Evolutionary conservation across 257 asterid species (phyloP).

Genomic region (Penstemon davidsonii): DNA sequence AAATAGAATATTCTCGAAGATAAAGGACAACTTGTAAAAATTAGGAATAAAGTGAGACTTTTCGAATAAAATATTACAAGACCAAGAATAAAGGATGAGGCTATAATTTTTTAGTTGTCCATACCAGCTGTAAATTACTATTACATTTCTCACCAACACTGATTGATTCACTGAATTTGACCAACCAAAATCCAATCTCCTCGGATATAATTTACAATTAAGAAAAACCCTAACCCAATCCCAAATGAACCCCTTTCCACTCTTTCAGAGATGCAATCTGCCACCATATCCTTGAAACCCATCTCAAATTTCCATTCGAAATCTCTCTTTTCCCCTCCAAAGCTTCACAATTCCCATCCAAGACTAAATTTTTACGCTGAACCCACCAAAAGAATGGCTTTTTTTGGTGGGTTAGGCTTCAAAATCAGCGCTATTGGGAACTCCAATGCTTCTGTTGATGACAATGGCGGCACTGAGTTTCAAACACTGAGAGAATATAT

Average conservation of each 20-base stretch:
- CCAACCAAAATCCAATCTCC: neutral
- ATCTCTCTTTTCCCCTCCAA: conserved; percentile 34
- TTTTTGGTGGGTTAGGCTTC: conserved; percentile 39
- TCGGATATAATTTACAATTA: conserved; percentile 16
- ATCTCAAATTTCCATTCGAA: conserved; percentile 40
- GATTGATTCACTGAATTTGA: neutral
- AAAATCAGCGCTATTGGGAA: conserved; percentile 41
- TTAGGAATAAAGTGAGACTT: too few species aligned
- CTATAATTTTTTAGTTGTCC: too few species aligned
- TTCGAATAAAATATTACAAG: too few species aligned
- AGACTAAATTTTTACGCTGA: conserved; percentile 27
- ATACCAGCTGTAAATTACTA: too few species aligned
- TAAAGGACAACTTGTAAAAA: too few species aligned
- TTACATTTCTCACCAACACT: too few species aligned
- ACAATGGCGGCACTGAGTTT: conserved; percentile 34
- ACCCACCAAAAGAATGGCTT: conserved; percentile 42
- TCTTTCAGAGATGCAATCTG: conserved; percentile 49
- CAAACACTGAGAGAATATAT: conserved; percentile 70
- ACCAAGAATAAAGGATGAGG: too few species aligned
- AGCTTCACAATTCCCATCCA: conserved; percentile 30
- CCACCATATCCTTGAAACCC: conserved; percentile 36
- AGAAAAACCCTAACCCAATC: conserved; percentile 24
- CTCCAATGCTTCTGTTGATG: conserved; percentile 22
- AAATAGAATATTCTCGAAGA: too few species aligned
- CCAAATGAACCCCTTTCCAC: conserved; percentile 21